These are phyloP conservation scores for Wallacemonas sp. DNA, from an alignment of 208 protist genomes.

Conservation along the genomic window DNA sequence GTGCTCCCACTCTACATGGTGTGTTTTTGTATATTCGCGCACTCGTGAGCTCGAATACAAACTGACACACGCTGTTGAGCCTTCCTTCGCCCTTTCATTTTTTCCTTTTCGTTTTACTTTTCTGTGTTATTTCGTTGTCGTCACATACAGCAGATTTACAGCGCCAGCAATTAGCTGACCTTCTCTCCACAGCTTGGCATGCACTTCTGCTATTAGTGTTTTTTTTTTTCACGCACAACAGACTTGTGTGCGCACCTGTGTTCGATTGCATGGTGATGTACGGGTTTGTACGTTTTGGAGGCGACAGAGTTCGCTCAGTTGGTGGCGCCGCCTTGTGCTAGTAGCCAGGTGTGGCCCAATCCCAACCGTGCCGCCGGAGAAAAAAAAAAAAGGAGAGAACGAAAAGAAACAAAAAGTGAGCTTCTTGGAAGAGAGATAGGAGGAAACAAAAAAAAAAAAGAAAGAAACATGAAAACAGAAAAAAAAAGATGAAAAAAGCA, in stretches of 20 bases:
- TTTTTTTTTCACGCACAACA: background rate
- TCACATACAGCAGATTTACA: too few relatives aligned
- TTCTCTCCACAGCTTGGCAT: background rate
- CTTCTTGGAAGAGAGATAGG: background rate
- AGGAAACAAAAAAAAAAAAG: conserved; percentile 16
- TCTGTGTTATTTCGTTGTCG: too few relatives aligned
- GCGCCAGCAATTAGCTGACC: too few relatives aligned
- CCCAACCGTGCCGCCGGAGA: background rate
- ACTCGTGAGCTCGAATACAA: background rate
- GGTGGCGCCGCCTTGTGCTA: background rate
- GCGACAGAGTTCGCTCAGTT: background rate
- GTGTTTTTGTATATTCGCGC: too few relatives aligned
- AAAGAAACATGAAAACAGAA: background rate
- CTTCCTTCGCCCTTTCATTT: background rate
- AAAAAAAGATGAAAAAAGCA: background rate
- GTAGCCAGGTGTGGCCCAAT: conserved; percentile 6
- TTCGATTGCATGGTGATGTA: background rate
- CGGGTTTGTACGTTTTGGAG: background rate
- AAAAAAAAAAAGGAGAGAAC: background rate
- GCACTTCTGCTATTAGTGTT: too few relatives aligned
- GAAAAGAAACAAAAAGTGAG: conserved; percentile 7
- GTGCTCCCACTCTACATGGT: background rate
- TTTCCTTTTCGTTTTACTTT: conserved; percentile 17
- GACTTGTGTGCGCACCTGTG: background rate
- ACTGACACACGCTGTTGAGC: background rate